Percentiles rank a stretch among this genome's conserved stretches.
These are phyloP conservation scores for Candida odintsovae DNA, from an alignment of 805 yeast genomes.

Conservation along the genomic window DNA sequence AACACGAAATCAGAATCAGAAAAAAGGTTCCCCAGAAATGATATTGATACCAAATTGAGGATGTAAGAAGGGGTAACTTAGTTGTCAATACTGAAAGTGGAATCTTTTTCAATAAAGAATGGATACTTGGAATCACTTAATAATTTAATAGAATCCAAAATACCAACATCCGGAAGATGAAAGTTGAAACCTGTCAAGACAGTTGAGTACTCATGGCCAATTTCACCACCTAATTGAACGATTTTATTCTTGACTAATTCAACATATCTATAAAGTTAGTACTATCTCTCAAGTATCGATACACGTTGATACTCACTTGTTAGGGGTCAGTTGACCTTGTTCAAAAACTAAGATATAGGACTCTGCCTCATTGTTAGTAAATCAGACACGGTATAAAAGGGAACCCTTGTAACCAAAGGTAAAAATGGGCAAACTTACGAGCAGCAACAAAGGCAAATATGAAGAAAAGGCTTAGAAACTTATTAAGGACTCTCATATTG, in stretches of 20 bases:
- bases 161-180: conserved; percentile 28
- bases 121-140: conserved; percentile 26
- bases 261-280: conserved; percentile 15
- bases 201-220: conserved; percentile 41
- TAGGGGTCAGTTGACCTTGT: conserved; percentile 25
- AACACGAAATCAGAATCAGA: no score
- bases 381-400: neutral
- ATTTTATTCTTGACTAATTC: conserved; percentile 29
- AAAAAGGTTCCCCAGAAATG: no score
- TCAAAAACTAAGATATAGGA: conserved; percentile 23
- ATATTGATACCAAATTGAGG: neutral
- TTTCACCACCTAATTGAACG: conserved; percentile 34
- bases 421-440: neutral
- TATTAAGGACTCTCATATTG: neutral
- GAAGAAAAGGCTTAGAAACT: neutral
- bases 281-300: neutral
- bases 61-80: neutral
- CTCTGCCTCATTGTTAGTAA: conserved; percentile 7
- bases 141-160: conserved; percentile 15
- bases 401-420: neutral
- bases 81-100: conserved; percentile 28
- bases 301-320: conserved; percentile 10
- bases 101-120: conserved; percentile 40
- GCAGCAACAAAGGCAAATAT: neutral
- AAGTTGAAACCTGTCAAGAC: conserved; percentile 44